Percentiles rank a stretch among this genome's conserved stretches.
These are phyloP conservation scores for Tillandsia leiboldiana DNA, from an alignment of 176 grass and related monocot genomes.

Conservation along the genomic window DNA sequence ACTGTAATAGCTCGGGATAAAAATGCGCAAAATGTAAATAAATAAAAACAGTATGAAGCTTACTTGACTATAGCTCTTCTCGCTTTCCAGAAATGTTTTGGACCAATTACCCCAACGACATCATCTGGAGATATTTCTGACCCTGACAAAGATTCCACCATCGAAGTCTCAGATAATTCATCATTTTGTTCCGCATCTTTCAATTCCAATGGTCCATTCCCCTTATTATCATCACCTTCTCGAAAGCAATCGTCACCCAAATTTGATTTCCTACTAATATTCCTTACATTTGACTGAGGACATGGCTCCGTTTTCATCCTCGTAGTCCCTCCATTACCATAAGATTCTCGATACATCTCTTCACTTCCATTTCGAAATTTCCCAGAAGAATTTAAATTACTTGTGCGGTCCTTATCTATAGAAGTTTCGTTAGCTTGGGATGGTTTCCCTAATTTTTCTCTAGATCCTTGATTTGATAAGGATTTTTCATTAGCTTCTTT, in stretches of 20 bases:
- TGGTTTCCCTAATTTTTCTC: background rate
- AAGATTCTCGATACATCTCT: background rate
- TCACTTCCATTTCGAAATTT: conserved; percentile 1
- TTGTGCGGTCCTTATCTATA: background rate
- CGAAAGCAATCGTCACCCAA: background rate
- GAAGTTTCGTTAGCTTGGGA: background rate
- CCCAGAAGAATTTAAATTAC: background rate
- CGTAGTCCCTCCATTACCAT: background rate
- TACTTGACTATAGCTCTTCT: conserved; percentile 38
- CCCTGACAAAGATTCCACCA: conserved; percentile 3
- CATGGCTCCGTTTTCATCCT: background rate
- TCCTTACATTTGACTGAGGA: background rate
- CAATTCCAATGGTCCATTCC: background rate
- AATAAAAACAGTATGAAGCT: background rate
- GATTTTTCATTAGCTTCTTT: background rate
- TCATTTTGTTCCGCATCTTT: background rate
- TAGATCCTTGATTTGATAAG: background rate
- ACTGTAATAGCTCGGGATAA: background rate
- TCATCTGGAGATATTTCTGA: conserved; percentile 18
- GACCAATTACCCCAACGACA: conserved; percentile 57
- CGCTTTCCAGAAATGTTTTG: conserved; percentile 85
- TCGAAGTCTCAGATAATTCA: conserved; percentile 4
- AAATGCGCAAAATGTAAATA: background rate
- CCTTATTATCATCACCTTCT: background rate
- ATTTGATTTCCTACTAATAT: background rate